Percentiles rank a stretch among this genome's conserved stretches.
Conservation (phyloP, 805 yeast species). For the Yarrowia sp. region DNA sequence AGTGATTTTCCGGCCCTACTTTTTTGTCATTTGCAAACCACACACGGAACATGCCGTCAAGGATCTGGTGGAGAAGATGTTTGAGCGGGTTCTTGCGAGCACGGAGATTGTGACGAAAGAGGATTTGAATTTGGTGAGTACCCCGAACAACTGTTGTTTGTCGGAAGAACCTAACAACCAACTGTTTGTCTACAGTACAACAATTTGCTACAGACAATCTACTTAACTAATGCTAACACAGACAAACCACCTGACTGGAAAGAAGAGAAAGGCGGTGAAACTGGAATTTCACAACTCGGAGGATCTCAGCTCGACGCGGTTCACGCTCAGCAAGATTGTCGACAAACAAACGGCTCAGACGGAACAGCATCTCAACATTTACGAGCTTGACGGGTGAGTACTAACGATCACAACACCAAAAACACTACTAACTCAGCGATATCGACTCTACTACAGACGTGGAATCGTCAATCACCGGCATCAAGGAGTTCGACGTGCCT, state of each 20-base stretch:
- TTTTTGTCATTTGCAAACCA: constrained; percentile 63
- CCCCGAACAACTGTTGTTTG: too few relatives aligned
- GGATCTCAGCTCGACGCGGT: constrained; percentile 48
- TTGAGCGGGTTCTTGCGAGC: constrained; percentile 63
- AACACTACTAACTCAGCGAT: constrained; percentile 27
- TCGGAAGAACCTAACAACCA: too few relatives aligned
- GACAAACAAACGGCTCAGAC: constrained; percentile 6
- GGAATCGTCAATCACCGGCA: constrained; percentile 62
- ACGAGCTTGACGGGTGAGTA: constrained; percentile 24
- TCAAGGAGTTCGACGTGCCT: constrained; percentile 94
- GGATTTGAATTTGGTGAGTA: constrained; percentile 50
- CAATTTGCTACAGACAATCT: too few relatives aligned
- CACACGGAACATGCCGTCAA: constrained; percentile 74
- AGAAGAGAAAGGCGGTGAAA: constrained; percentile 60
- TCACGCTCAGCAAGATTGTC: constrained; percentile 9
- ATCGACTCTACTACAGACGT: constrained; percentile 49
- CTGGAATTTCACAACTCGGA: constrained; percentile 70
- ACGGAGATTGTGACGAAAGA: constrained; percentile 63
- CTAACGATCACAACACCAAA: too few relatives aligned
- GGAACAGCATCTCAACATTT: constrained; percentile 22
- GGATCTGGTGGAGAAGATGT: constrained; percentile 66
- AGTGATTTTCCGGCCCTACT: constrained; percentile 81
- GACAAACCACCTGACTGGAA: constrained; percentile 84
- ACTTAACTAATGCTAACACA: too few relatives aligned
- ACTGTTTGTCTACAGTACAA: background rate